These are phyloP conservation scores for Collybia sordida DNA, from an alignment of 768 basidiomycete species.

Conservation along the genomic window DNA sequence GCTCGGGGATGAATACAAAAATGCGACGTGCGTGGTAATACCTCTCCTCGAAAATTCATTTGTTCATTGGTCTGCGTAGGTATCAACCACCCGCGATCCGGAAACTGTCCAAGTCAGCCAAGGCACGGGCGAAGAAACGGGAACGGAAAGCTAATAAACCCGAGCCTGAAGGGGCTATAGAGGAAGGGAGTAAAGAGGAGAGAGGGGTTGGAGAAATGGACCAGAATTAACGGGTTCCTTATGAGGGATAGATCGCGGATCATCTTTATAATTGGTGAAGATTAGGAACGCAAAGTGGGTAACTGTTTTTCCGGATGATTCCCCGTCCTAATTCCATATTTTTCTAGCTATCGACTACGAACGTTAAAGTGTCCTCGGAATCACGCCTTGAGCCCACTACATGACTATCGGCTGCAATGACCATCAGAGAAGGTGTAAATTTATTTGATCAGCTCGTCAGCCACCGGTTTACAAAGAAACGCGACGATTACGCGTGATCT, in stretches of 20 bases:
- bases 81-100: slow-evolving; percentile 55
- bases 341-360: too few relatives aligned
- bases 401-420: too few relatives aligned
- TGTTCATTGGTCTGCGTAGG: slow-evolving; percentile 28
- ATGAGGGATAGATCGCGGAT: neutral
- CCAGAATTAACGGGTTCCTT: neutral
- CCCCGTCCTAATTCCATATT: neutral
- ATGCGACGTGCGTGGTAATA: slow-evolving; percentile 53
- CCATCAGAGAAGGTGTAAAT: too few relatives aligned
- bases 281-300: neutral
- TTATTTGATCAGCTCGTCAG: too few relatives aligned
- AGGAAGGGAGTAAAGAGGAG: neutral
- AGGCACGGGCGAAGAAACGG: slow-evolving; percentile 49
- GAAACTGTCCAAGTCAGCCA: slow-evolving; percentile 57
- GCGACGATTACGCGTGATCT: too few relatives aligned
- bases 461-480: too few relatives aligned
- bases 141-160: slow-evolving; percentile 18
- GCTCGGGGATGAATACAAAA: slow-evolving; percentile 23
- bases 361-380: too few relatives aligned
- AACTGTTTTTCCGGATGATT: neutral
- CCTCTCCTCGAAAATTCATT: neutral
- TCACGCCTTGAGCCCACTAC: too few relatives aligned
- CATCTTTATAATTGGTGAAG: too few relatives aligned
- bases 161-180: neutral
- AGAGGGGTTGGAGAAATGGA: neutral